A percentile compares a stretch with the other conserved stretches of the same genome.
phyloP scores from a whole-genome alignment of 1,139 yeast species.

The Trichomonascaceae sp. region DNA sequence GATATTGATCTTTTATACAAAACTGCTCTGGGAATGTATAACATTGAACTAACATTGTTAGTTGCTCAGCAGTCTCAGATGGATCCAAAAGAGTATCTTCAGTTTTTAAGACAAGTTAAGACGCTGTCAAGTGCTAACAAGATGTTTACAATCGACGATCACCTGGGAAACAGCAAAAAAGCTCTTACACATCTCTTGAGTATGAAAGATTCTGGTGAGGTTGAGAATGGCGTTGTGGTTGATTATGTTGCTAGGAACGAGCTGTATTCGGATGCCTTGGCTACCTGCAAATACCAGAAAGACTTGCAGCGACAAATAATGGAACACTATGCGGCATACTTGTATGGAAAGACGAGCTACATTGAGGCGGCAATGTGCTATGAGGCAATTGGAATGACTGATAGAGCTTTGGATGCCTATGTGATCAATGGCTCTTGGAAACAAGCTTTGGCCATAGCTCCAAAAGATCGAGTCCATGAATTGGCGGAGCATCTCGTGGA shows the following conservation, averaged over 20 bases:
- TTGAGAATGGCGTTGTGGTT: conserved; percentile 52
- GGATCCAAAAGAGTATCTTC: conserved; percentile 95
- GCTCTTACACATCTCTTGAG: conserved; percentile 65
- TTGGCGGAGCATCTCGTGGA: conserved; percentile 55
- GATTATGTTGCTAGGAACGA: conserved; percentile 67
- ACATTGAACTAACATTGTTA: conserved; percentile 69
- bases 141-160: conserved; percentile 72
- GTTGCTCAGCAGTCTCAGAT: conserved; percentile 95
- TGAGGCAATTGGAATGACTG: conserved; percentile 57
- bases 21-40: conserved; percentile 76
- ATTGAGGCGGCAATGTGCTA: conserved; percentile 71
- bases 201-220: conserved; percentile 31
- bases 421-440: conserved; percentile 72
- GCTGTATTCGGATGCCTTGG: conserved; percentile 66
- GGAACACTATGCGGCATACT: conserved; percentile 53
- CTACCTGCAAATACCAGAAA: conserved; percentile 54
- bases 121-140: conserved; percentile 60
- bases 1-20: conserved; percentile 81
- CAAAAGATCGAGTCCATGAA: conserved; percentile 24
- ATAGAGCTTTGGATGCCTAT: conserved; percentile 64
- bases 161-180: conserved; percentile 57
- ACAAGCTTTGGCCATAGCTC: conserved; percentile 65
- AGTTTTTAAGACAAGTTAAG: conserved; percentile 78
- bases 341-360: conserved; percentile 46
- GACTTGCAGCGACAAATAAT: conserved; percentile 47